phyloP scores from a whole-genome alignment of 192 early-diverging fungal genomes.

The Pilobolus umbonatus region DNA sequence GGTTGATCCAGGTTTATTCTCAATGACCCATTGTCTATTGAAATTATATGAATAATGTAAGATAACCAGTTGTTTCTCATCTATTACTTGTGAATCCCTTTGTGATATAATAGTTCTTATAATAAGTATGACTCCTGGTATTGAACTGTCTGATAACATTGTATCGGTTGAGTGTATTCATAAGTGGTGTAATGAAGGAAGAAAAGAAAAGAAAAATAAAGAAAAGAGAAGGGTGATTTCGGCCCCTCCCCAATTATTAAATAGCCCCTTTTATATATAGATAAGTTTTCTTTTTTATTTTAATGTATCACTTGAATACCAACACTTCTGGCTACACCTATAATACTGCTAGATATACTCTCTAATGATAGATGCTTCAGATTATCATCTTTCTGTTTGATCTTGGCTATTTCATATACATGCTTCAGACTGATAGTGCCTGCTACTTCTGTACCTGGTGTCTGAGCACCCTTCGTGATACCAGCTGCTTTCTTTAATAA shows the following conservation, averaged over 20 bases:
- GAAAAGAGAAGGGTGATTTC: not conserved
- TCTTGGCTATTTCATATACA: conserved; percentile 90
- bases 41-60: not conserved
- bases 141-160: conserved; percentile 1
- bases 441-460: conserved; percentile 68
- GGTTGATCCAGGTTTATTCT: conserved; percentile 43
- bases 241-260: not conserved
- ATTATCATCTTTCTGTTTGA: conserved; percentile 79
- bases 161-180: not conserved
- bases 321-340: conserved; percentile 73
- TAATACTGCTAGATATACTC: conserved; percentile 65
- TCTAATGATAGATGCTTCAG: conserved; percentile 66
- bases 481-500: conserved; percentile 85
- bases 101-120: conserved; percentile 25
- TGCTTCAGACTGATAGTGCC: conserved; percentile 89
- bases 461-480: conserved; percentile 78
- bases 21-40: conserved; percentile 16
- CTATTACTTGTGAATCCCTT: conserved; percentile 18
- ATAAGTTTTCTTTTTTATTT: conserved; percentile 12
- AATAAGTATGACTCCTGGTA: not conserved
- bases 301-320: conserved; percentile 85
- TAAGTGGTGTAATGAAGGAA: not conserved
- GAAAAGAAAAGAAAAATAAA: conserved; percentile 3
- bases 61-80: not conserved
- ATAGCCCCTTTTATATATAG: not conserved